Base-by-base conservation (phyloP, 345 rosid species). In the Populus simonii region DNA sequence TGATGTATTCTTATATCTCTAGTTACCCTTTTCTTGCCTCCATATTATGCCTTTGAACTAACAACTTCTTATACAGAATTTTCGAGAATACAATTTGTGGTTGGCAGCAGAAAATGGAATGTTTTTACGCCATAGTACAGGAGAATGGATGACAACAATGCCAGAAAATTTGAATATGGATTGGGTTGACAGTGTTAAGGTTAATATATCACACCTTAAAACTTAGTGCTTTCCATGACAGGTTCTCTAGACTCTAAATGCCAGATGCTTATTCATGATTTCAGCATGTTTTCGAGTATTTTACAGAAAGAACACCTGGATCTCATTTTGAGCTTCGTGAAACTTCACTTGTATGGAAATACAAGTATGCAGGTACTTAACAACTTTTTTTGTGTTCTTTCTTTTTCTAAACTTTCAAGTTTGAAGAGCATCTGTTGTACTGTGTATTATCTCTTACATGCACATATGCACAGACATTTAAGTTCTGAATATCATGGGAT, bases 101-200 rank as follows among this genome's bases (percentile, higher is more conserved):
- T 77, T 89, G 85, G 92, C 92, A 57, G 92, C 90, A 57, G 92
- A 89, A 84, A 85, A 89, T 74, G 92, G 92, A 65, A 89, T 89
- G 90, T 89, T 87, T 72, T 72, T 89, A 62, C 90, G 92, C 29
- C 75, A 62, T 35, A 81, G 90, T 51, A 35, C 36, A 1, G 85
- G 86, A 74, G 89, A 87, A 22, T 89, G 92, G 92, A 87, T 87
- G 90, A 89, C 89, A 36, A 89, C 90, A 51, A 89, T 89, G 92
- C 92, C 92, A 13, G 92, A 89, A 75, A 84, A 82, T 76, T 79
- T 87, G 63, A 85, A 81, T 38, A 85, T 89, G 90, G 90, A 87
- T 72, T 89, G 92, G 92, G 90, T 89, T 39, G 92, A 87, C 80
- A 89, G 90, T 7, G 88, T 89, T 2, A 89, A 87, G 92, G 92